These are phyloP conservation scores for Phytophthora tentaculata DNA, from an alignment of 352 stramenopile genomes.

Conservation along the genomic window DNA sequence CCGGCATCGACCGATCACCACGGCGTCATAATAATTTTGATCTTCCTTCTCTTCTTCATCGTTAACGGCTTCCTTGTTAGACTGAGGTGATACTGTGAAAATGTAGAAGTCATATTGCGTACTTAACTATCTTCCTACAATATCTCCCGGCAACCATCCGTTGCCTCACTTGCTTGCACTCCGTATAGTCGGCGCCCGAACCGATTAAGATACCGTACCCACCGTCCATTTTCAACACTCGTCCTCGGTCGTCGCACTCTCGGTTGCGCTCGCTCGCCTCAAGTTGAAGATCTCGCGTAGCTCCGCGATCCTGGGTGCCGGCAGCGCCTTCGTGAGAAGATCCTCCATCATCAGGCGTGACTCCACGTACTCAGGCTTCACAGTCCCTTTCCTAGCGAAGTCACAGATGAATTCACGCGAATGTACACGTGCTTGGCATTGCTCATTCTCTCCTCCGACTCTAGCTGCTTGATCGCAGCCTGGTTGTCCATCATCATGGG, in stretches of 20 bases:
- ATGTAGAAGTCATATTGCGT: no score
- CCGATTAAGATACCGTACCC: no score
- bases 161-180: no score
- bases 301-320: not conserved
- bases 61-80: not conserved
- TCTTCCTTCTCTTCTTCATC: conserved; percentile 11
- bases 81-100: no score
- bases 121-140: no score
- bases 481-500: no score
- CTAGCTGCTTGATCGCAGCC: not conserved
- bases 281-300: not conserved
- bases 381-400: not conserved
- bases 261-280: no score
- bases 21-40: conserved; percentile 40
- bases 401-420: not conserved
- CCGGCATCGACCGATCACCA: conserved; percentile 47
- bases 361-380: conserved; percentile 1
- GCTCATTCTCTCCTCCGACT: not conserved
- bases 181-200: no score
- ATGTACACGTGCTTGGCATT: not conserved
- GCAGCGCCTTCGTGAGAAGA: not conserved
- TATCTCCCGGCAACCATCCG: no score
- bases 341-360: not conserved
- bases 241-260: no score
- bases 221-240: no score